Conservation (phyloP, 2,329 filamentous ascomycete species). For the Teratosphaeriaceae sp. region DNA sequence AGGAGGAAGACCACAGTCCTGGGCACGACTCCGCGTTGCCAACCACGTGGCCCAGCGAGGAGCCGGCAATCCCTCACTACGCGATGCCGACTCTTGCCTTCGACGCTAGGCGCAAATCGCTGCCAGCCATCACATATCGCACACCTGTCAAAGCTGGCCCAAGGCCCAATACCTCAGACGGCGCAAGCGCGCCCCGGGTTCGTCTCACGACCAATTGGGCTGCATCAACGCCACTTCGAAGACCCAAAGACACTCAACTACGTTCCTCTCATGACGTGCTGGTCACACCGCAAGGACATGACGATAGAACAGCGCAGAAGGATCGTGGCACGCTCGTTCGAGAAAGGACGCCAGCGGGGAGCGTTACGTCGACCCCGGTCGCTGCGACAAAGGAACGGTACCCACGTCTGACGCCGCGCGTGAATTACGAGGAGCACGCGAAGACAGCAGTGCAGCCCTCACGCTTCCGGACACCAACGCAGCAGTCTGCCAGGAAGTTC, state of each 20-base stretch:
- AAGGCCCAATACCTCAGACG: slow-evolving; percentile 26
- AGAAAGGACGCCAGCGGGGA: not conserved
- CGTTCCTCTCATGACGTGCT: no score
- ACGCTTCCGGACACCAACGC: slow-evolving; percentile 10
- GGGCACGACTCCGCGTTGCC: no score
- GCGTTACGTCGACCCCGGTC: not conserved
- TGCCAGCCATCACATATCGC: slow-evolving; percentile 18
- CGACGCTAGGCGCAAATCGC: slow-evolving; percentile 27
- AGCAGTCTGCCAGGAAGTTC: slow-evolving; percentile 3
- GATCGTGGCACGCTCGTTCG: no score
- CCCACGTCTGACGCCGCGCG: slow-evolving; percentile 4
- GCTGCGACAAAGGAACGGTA: slow-evolving; percentile 8
- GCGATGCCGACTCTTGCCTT: slow-evolving; percentile 26
- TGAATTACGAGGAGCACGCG: slow-evolving; percentile 9
- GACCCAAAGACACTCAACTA: not conserved
- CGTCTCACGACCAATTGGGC: not conserved
- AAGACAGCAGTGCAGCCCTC: slow-evolving; percentile 10
- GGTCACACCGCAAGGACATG: no score
- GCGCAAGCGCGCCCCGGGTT: slow-evolving; percentile 19
- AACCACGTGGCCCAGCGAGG: no score
- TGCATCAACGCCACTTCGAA: not conserved
- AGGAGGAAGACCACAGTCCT: no score
- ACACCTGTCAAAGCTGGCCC: slow-evolving; percentile 11
- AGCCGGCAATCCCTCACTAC: slow-evolving; percentile 21
- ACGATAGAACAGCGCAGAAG: no score